These are phyloP conservation scores for Cryomyces minteri DNA, from an alignment of 495 filamentous ascomycete genomes.

Conservation along the genomic window DNA sequence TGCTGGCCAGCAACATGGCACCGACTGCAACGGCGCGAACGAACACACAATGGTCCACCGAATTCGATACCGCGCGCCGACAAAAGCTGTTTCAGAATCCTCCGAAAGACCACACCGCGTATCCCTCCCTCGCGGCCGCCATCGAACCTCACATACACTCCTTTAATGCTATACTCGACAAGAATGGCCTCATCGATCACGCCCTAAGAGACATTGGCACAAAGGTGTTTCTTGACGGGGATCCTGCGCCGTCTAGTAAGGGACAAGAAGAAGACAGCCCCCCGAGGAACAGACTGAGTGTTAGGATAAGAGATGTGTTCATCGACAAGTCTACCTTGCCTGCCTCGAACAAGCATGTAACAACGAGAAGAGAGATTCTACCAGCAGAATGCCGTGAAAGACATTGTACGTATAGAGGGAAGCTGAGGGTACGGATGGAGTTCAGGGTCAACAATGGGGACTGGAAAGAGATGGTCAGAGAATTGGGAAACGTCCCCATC, in stretches of 20 bases:
- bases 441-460: constrained; percentile 73
- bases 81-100: constrained; percentile 78
- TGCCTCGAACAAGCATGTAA: constrained; percentile 57
- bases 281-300: constrained; percentile 45
- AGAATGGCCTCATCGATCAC: constrained; percentile 49
- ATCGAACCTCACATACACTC: constrained; percentile 83
- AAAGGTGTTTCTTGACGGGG: constrained; percentile 71
- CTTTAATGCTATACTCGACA: constrained; percentile 82
- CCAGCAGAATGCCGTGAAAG: constrained; percentile 89
- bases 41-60: constrained; percentile 54
- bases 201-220: constrained; percentile 77
- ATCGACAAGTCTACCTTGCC: constrained; percentile 62
- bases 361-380: constrained; percentile 60
- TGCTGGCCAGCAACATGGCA: no score
- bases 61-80: constrained; percentile 64
- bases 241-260: no score
- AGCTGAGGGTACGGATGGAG: constrained; percentile 60
- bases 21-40: constrained; percentile 25
- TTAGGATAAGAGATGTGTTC: constrained; percentile 58
- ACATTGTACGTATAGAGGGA: constrained; percentile 80
- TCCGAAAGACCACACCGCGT: constrained; percentile 71
- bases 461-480: constrained; percentile 57
- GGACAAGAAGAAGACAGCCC: constrained; percentile 24
- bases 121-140: constrained; percentile 65
- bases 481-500: constrained; percentile 76